A percentile compares a stretch with the other conserved stretches of the same genome.
These are phyloP conservation scores for Rhodotorula sp. DNA, from an alignment of 1,284 basidiomycete species.

Conservation along the genomic window DNA sequence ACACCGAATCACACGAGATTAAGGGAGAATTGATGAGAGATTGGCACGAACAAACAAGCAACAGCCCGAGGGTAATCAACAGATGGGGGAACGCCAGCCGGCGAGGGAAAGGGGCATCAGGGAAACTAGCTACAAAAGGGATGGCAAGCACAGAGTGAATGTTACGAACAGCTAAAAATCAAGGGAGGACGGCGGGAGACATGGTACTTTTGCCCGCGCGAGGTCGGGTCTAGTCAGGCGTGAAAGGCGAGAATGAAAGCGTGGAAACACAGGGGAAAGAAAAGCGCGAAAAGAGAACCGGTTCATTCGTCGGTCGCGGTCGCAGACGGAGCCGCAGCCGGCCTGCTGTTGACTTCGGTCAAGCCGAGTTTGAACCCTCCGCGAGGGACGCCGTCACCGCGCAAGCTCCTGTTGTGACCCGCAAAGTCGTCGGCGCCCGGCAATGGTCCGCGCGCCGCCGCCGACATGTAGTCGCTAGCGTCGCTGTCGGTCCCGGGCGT, in stretches of 20 bases:
- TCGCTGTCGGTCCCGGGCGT: constrained; percentile 21
- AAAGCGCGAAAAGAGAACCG: neutral
- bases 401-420: neutral
- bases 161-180: neutral
- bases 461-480: neutral
- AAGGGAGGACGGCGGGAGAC: neutral
- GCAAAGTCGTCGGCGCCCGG: neutral
- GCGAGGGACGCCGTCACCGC: constrained; percentile 11
- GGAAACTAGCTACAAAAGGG: neutral
- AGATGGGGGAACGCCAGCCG: no score
- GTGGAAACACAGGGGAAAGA: neutral
- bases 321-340: neutral
- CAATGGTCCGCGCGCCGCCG: neutral
- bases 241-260: neutral
- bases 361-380: constrained; percentile 20
- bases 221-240: neutral
- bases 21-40: no score
- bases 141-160: no score
- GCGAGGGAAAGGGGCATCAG: neutral
- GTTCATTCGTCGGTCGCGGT: neutral
- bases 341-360: constrained; percentile 9
- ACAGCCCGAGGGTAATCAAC: no score
- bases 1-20: no score
- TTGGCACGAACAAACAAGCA: no score
- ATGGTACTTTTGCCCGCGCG: neutral